phyloP scores from a whole-genome alignment of 345 rosid genomes.

The Linum trigynum region DNA sequence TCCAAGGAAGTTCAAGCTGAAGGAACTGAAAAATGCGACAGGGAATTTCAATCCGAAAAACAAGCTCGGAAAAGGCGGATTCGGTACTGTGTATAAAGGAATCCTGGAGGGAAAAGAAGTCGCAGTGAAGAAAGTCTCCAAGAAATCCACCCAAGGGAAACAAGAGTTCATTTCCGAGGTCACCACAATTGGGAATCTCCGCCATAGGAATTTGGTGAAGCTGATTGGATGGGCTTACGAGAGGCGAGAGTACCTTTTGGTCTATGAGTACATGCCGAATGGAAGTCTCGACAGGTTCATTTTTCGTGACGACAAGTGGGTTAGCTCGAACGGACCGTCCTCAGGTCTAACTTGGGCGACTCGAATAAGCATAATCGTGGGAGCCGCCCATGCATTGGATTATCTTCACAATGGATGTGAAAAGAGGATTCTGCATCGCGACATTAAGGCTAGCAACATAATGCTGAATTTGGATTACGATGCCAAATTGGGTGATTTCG shows the following conservation, averaged over 20 bases:
- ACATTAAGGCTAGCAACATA: conserved; percentile 36
- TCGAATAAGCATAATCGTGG: conserved; percentile 24
- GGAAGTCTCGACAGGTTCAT: conserved; percentile 39
- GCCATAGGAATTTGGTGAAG: conserved; percentile 40
- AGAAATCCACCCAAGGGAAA: conserved; percentile 33
- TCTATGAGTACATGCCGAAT: conserved; percentile 38
- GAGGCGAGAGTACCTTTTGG: conserved; percentile 25
- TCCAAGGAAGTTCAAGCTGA: conserved; percentile 45
- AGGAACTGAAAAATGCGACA: conserved; percentile 49
- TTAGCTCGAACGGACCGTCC: not conserved
- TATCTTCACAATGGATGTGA: conserved; percentile 37
- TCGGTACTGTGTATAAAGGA: conserved; percentile 37
- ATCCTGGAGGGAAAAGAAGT: conserved; percentile 11
- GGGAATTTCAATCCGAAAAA: conserved; percentile 34
- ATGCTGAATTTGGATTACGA: conserved; percentile 30
- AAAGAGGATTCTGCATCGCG: conserved; percentile 32
- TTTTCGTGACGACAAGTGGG: conserved; percentile 12
- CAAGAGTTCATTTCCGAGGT: conserved; percentile 31
- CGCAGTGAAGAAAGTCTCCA: conserved; percentile 35
- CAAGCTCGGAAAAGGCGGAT: conserved; percentile 34
- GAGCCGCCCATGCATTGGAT: conserved; percentile 33
- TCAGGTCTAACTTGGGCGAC: conserved; percentile 23
- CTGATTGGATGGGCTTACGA: conserved; percentile 44
- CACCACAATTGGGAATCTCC: conserved; percentile 34
- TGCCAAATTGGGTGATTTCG: conserved; percentile 31